Conservation (phyloP, 768 basidiomycete species). For the Tulasnella calospora region DNA sequence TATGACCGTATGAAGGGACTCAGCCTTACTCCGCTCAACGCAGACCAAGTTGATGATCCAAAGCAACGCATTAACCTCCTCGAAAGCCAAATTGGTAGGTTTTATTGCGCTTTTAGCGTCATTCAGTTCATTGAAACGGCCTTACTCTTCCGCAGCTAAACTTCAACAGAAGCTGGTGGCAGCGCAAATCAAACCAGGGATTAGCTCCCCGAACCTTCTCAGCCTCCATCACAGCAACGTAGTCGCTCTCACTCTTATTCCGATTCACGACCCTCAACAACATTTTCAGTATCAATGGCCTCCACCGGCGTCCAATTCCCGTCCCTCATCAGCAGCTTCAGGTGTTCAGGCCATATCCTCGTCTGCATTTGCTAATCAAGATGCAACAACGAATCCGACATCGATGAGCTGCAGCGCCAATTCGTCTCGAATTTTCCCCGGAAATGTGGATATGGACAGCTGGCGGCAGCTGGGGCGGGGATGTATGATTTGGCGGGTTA, state of each 20-base stretch:
- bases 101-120: background rate
- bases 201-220: background rate
- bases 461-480: background rate
- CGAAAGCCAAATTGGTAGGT: constrained; percentile 70
- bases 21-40: constrained; percentile 52
- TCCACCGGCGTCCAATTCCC: no score
- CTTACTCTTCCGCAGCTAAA: background rate
- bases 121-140: background rate
- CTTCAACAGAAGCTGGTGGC: no score
- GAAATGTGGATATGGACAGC: constrained; percentile 23
- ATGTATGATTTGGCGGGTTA: background rate
- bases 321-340: no score
- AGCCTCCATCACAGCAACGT: background rate
- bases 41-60: no score
- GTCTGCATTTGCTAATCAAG: no score
- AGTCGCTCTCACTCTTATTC: background rate
- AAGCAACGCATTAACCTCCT: constrained; percentile 68
- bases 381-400: no score
- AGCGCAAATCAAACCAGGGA: background rate
- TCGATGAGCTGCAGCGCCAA: no score
- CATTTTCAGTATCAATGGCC: background rate
- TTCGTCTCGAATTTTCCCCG: constrained; percentile 9
- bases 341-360: no score
- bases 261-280: background rate
- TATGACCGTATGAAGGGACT: constrained; percentile 85